Evolutionary conservation across 176 grass and related monocot species (phyloP), one percentile per base, ranked within the genome.

Genomic region (Oryza glumipatula): DNA sequence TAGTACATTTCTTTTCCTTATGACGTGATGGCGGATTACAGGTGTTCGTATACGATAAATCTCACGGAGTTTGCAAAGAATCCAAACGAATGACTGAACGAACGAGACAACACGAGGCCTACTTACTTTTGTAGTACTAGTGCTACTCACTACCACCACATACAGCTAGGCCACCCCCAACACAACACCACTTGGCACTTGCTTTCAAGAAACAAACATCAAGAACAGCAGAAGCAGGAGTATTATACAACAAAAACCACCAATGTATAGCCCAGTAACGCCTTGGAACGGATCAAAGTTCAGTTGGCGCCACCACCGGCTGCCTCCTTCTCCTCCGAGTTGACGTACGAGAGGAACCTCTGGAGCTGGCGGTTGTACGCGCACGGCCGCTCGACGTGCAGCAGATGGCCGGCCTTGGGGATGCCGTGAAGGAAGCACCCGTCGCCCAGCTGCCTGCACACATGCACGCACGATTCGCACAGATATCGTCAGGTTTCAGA

Each of bases 371-470:
- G 91, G 76, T 89, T 94, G 82, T 96, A 99, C 32, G 84, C 86
- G 80, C 90, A 94, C 9, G 97, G 97, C 41, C 97, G 82, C 83
- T 99, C 92, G 12, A 96, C 28, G 72, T 96, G 97, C 47, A 92
- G 74, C 68, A 99, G 86, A 63, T 99, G 96, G 6, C 94, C 96
- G 21, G 88, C 97, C 49, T 99, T 94, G 68, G 47, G 82, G 91
- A 96, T 94, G 86, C 84, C 91, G 21, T 91, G 23, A 43, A 96
- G 67, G 56, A 65, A 82, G 54, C 90, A 88, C 5, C 77, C 89
- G n/a, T 94, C 94, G 33, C 97, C 97, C 1, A 99, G 68, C 85
- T 94, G 91, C 84, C 97, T 96, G 86, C 66, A 43, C 46, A 43
- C 41, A 43, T 43, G 49, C 49, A 54, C 51, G 16, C 51, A 63